Base-by-base conservation (phyloP, 2,329 filamentous ascomycete genomes). In the Aspergillus clavatus region DNA sequence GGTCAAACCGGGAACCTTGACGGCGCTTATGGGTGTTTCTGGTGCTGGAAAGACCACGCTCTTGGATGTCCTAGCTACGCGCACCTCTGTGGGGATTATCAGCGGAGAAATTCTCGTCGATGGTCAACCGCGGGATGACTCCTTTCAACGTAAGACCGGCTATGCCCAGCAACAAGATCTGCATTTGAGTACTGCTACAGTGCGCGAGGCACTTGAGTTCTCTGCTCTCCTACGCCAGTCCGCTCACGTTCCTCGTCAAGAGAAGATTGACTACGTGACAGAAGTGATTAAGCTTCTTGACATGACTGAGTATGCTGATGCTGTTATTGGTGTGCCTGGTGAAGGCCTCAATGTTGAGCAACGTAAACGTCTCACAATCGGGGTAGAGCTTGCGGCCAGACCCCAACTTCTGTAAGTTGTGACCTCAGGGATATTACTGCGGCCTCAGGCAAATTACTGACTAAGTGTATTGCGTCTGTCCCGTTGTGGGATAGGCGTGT, bases 341-440 rank as follows among this genome's bases (percentile, higher is more conserved):
- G 87, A 91, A 70, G 89, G 74, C 61, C 66, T 78, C 31, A 78
- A 77, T 47, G 72, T 78, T 27, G 79, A 82, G 58, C 79, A 82
- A 59, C 72, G 79, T 11, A 82, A 82, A 59, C 83, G 87, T 54
- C 76, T 95, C 6, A 95, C 88, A 1, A 94, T 95, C 51, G 89
- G 89, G 65, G 89, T 95, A n/a, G 90, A 96, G 63, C 77, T 96
- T 22, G 89, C 87, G 26, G 89, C 89, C 2, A 94, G 90, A 71
- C 90, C 90, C 5, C 82, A 84, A n/a, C 76, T 95, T 40, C 75
- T 95, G 43, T n/a, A n/a, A n/a, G n/a, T n/a, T n/a, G n/a, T n/a
- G n/a, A n/a, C n/a, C n/a, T n/a, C n/a, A n/a, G n/a, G n/a, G n/a
- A n/a, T n/a, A n/a, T n/a, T n/a, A n/a, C n/a, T n/a, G n/a, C n/a